Conservation (phyloP, 768 basidiomycete species). For the Naganishia kalamii region DNA sequence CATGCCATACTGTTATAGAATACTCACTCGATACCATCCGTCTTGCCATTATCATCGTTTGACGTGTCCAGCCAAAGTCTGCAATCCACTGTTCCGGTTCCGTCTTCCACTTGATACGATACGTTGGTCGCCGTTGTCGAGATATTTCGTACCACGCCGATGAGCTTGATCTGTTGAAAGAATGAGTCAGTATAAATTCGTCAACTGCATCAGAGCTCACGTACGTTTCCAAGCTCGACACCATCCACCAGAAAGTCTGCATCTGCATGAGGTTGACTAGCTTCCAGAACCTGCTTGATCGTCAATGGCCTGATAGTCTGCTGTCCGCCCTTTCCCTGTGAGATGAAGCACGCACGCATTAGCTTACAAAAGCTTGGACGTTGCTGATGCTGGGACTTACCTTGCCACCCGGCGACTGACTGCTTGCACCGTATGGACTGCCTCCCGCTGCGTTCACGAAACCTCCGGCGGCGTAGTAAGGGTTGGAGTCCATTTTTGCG, state of each 20-base stretch:
- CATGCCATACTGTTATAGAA: too few relatives aligned
- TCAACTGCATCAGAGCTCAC: constrained; percentile 16
- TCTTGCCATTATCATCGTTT: constrained; percentile 52
- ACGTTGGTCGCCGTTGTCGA: constrained; percentile 71
- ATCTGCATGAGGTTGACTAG: constrained; percentile 77
- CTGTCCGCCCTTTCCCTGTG: constrained; percentile 30
- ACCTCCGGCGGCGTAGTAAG: constrained; percentile 11
- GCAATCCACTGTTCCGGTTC: constrained; percentile 54
- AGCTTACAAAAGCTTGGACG: background rate
- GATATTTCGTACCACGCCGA: constrained; percentile 66
- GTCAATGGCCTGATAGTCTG: constrained; percentile 65
- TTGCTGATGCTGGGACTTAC: background rate
- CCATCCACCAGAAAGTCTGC: constrained; percentile 82
- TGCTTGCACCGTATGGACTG: constrained; percentile 8
- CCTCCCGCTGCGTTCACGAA: constrained; percentile 13
- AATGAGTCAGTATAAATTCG: background rate
- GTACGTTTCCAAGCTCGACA: constrained; percentile 70
- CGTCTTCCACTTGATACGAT: constrained; percentile 75
- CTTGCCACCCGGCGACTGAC: constrained; percentile 14
- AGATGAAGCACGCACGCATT: background rate
- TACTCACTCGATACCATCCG: constrained; percentile 46
- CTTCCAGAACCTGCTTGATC: constrained; percentile 65
- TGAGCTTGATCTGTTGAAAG: constrained; percentile 58
- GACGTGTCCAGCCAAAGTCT: constrained; percentile 66
- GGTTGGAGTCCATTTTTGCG: constrained; percentile 5